Percentiles rank a stretch among this genome's conserved stretches.
phyloP scores from a whole-genome alignment of 768 basidiomycete species.

The Tephrocybe sp. region DNA sequence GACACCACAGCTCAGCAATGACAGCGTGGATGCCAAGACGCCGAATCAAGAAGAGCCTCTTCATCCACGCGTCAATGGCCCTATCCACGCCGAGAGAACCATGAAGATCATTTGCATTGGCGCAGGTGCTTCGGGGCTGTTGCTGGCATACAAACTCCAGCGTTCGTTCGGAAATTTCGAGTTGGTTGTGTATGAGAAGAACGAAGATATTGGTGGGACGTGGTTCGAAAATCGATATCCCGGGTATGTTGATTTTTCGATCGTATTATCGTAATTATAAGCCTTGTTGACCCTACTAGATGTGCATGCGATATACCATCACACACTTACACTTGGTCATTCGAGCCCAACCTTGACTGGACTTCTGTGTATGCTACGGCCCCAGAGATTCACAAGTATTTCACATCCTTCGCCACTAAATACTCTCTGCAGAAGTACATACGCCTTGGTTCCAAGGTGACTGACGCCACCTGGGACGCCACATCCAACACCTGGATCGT shows the following conservation, averaged over 20 bases:
- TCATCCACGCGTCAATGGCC: slow-evolving; percentile 16
- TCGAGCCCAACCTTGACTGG: slow-evolving; percentile 32
- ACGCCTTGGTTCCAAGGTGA: slow-evolving; percentile 26
- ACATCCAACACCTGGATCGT: slow-evolving; percentile 26
- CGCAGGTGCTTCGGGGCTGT: slow-evolving; percentile 35
- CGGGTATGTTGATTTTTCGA: slow-evolving; percentile 18
- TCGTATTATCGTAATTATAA: no score
- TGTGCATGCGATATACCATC: slow-evolving; percentile 33
- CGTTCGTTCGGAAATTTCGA: slow-evolving; percentile 32
- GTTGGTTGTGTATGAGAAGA: slow-evolving; percentile 33
- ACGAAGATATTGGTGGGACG: slow-evolving; percentile 28
- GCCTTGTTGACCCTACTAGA: no score
- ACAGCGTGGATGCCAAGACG: not conserved
- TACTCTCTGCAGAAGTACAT: slow-evolving; percentile 30
- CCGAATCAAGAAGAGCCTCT: not conserved
- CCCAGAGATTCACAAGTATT: slow-evolving; percentile 29
- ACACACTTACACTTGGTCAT: slow-evolving; percentile 31
- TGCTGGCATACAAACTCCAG: slow-evolving; percentile 31
- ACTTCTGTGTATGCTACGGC: slow-evolving; percentile 30
- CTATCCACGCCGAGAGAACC: slow-evolving; percentile 26
- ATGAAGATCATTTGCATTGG: slow-evolving; percentile 32
- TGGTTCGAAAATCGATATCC: slow-evolving; percentile 37
- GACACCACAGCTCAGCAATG: not conserved
- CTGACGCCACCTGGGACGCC: slow-evolving; percentile 29
- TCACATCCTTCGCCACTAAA: slow-evolving; percentile 26